Percentiles rank a stretch among this genome's conserved stretches.
These are phyloP conservation scores for Aspergillus nidulans DNA, from an alignment of 495 filamentous ascomycete species.

Conservation along the genomic window DNA sequence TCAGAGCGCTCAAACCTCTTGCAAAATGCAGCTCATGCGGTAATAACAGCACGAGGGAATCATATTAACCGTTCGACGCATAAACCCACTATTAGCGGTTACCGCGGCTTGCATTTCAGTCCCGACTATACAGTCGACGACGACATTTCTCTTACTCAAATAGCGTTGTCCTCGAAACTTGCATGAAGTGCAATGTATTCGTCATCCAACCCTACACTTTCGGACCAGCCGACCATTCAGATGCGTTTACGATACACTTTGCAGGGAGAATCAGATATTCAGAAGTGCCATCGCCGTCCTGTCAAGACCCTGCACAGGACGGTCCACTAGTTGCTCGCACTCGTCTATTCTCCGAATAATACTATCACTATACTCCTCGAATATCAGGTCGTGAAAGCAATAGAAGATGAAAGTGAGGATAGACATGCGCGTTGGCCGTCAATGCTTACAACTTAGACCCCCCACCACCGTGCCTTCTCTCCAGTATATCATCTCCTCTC, in stretches of 20 bases:
- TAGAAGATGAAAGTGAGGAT: too few relatives aligned
- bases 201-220: neutral
- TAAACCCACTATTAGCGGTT: neutral
- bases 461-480: neutral
- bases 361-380: too few relatives aligned
- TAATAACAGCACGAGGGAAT: neutral
- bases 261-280: neutral
- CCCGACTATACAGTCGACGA: neutral
- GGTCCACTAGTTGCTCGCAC: too few relatives aligned
- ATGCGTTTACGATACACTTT: neutral
- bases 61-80: neutral
- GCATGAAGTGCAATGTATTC: neutral
- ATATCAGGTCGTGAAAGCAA: too few relatives aligned
- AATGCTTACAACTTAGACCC: too few relatives aligned
- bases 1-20: neutral
- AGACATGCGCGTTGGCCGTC: too few relatives aligned
- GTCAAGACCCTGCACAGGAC: too few relatives aligned
- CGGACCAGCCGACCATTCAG: neutral
- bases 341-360: too few relatives aligned
- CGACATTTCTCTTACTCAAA: conserved; percentile 2
- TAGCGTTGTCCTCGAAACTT: neutral
- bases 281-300: too few relatives aligned
- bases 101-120: neutral
- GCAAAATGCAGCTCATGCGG: neutral
- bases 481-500: neutral